phyloP scores from a whole-genome alignment of 345 rosid species.

The Pelargonium nanum region DNA sequence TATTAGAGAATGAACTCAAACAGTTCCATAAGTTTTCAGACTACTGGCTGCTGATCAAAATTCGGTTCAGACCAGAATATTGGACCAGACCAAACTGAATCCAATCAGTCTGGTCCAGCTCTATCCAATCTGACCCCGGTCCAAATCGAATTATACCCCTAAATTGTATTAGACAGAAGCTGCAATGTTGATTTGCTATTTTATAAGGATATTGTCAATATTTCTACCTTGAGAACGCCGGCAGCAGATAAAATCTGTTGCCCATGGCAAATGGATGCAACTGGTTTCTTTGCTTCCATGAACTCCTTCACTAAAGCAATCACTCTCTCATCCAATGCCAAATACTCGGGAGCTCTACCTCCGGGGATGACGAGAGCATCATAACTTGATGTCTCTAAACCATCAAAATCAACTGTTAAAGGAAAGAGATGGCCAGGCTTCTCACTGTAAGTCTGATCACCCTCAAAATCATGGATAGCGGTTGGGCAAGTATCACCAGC shows the following conservation, averaged over 20 bases:
- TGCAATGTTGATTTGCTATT: no score
- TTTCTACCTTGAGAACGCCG: conserved; percentile 69
- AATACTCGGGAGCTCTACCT: conserved; percentile 82
- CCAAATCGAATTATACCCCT: no score
- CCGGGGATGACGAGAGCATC: conserved; percentile 96
- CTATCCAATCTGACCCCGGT: no score
- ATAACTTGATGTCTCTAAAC: conserved; percentile 47
- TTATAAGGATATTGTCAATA: background rate
- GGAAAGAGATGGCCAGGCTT: conserved; percentile 80
- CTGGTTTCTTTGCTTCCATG: conserved; percentile 65
- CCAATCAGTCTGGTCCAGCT: no score
- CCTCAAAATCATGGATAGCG: conserved; percentile 94
- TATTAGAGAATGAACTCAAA: no score
- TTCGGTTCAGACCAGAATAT: no score
- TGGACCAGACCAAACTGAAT: no score
- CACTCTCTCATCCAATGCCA: conserved; percentile 51
- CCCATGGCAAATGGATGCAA: conserved; percentile 88
- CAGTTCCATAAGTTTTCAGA: no score
- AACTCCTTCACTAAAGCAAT: conserved; percentile 53
- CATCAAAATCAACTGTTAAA: conserved; percentile 52
- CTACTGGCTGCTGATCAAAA: no score
- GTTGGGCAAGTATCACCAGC: conserved; percentile 71
- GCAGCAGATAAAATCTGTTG: conserved; percentile 92
- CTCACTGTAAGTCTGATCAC: conserved; percentile 94
- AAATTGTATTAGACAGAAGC: no score